Evolutionary conservation across 2,329 filamentous ascomycete species (phyloP).

Genomic region (Colletotrichum shisoi): DNA sequence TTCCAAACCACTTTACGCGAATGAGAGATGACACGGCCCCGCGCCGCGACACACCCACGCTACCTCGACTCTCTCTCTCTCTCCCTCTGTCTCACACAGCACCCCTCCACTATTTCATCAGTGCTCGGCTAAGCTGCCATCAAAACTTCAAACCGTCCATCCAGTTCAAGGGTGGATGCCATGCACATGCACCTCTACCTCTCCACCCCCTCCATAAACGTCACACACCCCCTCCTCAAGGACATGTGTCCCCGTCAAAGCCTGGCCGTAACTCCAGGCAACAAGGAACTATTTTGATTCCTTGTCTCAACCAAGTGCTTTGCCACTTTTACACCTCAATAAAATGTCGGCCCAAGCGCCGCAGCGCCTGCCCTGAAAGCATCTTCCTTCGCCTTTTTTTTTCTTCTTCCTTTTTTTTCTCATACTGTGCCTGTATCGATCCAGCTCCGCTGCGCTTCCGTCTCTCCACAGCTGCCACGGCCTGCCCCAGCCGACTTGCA

Average conservation of each 20-base stretch:
- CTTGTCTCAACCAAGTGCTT: conserved; percentile 38
- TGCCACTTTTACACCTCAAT: conserved; percentile 35
- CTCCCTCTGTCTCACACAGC: conserved; percentile 38
- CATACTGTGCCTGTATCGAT: conserved; percentile 30
- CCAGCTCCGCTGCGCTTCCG: conserved; percentile 12
- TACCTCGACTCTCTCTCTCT: conserved; percentile 43
- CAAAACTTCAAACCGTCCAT: conserved; percentile 20
- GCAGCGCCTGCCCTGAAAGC: conserved; percentile 34
- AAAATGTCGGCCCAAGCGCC: conserved; percentile 38
- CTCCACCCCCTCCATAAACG: conserved; percentile 30
- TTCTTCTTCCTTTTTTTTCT: conserved; percentile 37
- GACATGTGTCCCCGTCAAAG: conserved; percentile 35
- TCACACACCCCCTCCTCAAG: conserved; percentile 29
- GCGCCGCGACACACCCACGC: conserved; percentile 34
- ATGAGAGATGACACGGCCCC: conserved; percentile 43
- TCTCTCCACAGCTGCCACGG: conserved; percentile 19
- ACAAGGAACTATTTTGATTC: conserved; percentile 40
- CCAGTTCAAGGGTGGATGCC: conserved; percentile 18
- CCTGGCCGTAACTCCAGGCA: conserved; percentile 39
- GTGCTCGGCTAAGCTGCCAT: conserved; percentile 16
- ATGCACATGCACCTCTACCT: conserved; percentile 29
- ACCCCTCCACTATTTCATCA: conserved; percentile 19
- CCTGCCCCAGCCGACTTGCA: conserved; percentile 35
- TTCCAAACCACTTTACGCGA: conserved; percentile 51
- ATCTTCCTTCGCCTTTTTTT: conserved; percentile 36